Evolutionary conservation across 129 eudicot species (phyloP).

Genomic region (Oenanthe sinensis): DNA sequence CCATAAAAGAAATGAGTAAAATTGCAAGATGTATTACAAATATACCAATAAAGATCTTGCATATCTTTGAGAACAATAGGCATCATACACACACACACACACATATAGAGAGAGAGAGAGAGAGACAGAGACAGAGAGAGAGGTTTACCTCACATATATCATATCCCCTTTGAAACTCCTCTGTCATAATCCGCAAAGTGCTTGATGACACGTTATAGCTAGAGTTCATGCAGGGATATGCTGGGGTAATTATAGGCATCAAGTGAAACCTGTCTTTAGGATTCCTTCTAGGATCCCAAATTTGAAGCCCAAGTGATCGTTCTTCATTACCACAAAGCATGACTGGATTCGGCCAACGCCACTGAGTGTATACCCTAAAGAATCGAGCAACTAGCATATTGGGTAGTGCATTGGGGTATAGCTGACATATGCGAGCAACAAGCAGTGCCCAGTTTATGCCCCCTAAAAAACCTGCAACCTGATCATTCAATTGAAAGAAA

Average conservation of each 20-base stretch:
- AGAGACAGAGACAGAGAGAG: not conserved
- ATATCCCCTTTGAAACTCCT: conserved; percentile 60
- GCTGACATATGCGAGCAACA: conserved; percentile 70
- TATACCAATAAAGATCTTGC: not conserved
- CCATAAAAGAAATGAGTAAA: not conserved
- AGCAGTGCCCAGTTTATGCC: conserved; percentile 80
- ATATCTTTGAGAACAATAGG: not conserved
- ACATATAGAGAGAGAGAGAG: no score
- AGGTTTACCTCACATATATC: conserved; percentile 49
- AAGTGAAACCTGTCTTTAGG: conserved; percentile 48
- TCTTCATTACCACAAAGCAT: conserved; percentile 60
- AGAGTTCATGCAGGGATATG: conserved; percentile 75
- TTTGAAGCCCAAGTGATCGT: conserved; percentile 56
- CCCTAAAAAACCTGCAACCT: conserved; percentile 67
- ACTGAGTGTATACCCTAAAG: conserved; percentile 61
- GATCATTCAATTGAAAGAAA: conserved; percentile 2
- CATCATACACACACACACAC: not conserved
- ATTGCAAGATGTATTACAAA: not conserved
- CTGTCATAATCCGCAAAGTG: conserved; percentile 59
- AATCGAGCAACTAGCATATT: conserved; percentile 62
- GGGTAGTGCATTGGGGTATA: conserved; percentile 68
- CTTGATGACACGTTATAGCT: conserved; percentile 65
- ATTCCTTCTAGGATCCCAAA: conserved; percentile 65
- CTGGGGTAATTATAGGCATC: conserved; percentile 75
- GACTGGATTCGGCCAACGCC: conserved; percentile 81